Conservation (phyloP, 179 eudicot species). For the Nepenthes alata region DNA sequence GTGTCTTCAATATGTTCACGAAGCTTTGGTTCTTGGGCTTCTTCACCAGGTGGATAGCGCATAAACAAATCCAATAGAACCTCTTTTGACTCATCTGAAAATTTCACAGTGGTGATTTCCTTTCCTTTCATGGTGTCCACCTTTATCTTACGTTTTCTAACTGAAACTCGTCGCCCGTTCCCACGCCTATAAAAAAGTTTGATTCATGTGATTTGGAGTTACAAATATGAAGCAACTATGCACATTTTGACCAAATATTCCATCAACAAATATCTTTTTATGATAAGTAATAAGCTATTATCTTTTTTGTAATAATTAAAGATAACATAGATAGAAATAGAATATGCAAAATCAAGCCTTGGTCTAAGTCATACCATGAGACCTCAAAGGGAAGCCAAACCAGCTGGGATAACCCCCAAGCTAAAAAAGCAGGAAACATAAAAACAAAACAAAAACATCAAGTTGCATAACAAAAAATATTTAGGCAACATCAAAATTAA, state of each 20-base stretch:
- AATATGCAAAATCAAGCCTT: no score
- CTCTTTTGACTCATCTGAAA: conserved; percentile 50
- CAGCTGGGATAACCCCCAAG: no score
- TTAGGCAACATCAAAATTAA: no score
- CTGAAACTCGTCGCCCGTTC: conserved; percentile 38
- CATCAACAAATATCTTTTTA: not conserved
- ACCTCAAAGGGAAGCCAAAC: no score
- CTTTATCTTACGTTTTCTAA: conserved; percentile 28
- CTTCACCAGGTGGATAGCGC: conserved; percentile 65
- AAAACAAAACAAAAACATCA: no score
- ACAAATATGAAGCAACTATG: not conserved
- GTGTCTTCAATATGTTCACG: conserved; percentile 15
- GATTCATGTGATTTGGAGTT: not conserved
- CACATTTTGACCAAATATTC: not conserved
- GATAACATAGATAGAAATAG: no score
- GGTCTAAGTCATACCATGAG: not conserved
- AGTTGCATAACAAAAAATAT: no score
- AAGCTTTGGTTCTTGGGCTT: conserved; percentile 21
- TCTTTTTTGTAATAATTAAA: no score
- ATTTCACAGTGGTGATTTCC: conserved; percentile 30
- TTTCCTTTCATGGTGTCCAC: conserved; percentile 8
- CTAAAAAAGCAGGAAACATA: no score
- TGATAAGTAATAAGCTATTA: no score
- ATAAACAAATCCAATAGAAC: conserved; percentile 57
- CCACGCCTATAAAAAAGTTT: conserved; percentile 39